Base-by-base conservation (phyloP, 768 basidiomycete genomes). In the Cystofilobasidium ferigula region DNA sequence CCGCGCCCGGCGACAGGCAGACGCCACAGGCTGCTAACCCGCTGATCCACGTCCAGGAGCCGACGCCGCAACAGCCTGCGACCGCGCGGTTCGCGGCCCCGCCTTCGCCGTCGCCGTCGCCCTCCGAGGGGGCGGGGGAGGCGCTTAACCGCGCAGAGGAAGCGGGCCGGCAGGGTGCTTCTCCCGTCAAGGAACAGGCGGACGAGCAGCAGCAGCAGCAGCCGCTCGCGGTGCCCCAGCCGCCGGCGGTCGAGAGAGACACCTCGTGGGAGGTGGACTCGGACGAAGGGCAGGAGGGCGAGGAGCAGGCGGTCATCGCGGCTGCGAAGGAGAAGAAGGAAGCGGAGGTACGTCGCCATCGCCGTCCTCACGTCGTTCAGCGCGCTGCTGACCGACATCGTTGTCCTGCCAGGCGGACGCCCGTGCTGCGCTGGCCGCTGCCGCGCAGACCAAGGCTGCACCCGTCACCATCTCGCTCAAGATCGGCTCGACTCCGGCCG, bases 401-500 rank as follows among this genome's bases (percentile, higher is more conserved):
- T 42, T 42, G 10, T 42, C 10, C 10, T 48, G 9, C 42, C n/a
- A 54, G 51, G 51, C 51, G 7, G 51, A 54, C 51, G 51, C n/a
- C 16, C 51, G 51, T 10, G 51, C 51, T 18, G 51, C 51, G 2
- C 30, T 54, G 1, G 51, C 51, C 20, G 51, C 51, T 16, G 51
- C 51, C 13, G 51, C 51, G 1, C 51, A 54, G 30, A 30, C 30
- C 51, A 54, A 54, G 51, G 28, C 51, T 20, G 51, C 51, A 22
- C 51, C 51, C 9, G 51, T 54, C 5, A 54, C 30, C 28, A 54
- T 54, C 51, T 54, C 51, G 28, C 51, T 54, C 51, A 54, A 54
- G 51, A 32, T 28, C 3, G 13, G 2, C 1, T 8, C 26, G 28
- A 20, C 45, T 47, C 4, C 30, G 28, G 30, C 16, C 16, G 28